Conservation (phyloP, 106 monocot genomes). For the Posidonia australis region DNA sequence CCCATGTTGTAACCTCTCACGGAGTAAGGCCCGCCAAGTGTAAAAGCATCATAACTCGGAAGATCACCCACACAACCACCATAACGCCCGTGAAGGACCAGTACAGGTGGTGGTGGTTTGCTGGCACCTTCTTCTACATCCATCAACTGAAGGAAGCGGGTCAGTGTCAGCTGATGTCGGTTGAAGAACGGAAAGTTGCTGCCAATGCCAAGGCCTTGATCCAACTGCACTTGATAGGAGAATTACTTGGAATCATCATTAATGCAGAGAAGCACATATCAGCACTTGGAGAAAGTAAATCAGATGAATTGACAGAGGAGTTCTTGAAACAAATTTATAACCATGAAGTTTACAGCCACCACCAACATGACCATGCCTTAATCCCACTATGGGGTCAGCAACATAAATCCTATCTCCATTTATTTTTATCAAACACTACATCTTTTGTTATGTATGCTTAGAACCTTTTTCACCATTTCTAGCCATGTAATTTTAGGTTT, state of each 20-base stretch:
- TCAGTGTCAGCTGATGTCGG: constrained; percentile 78
- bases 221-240: constrained; percentile 41
- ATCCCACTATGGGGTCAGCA: too few relatives aligned
- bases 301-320: too few relatives aligned
- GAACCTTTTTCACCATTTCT: too few relatives aligned
- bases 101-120: constrained; percentile 71
- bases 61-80: constrained; percentile 97
- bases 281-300: neutral
- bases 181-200: constrained; percentile 93
- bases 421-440: too few relatives aligned
- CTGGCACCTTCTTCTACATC: constrained; percentile 69
- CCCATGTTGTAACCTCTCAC: constrained; percentile 96
- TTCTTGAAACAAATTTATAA: too few relatives aligned
- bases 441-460: too few relatives aligned
- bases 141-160: constrained; percentile 73
- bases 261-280: neutral
- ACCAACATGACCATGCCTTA: too few relatives aligned
- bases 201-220: constrained; percentile 91
- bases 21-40: constrained; percentile 96
- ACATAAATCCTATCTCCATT: too few relatives aligned
- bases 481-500: too few relatives aligned
- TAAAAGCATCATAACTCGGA: constrained; percentile 91
- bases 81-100: constrained; percentile 90
- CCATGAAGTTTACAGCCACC: too few relatives aligned
- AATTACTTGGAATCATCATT: neutral